Evolutionary conservation across 148 eudicot species (phyloP).

Genomic region (Selenicereus undatus): DNA sequence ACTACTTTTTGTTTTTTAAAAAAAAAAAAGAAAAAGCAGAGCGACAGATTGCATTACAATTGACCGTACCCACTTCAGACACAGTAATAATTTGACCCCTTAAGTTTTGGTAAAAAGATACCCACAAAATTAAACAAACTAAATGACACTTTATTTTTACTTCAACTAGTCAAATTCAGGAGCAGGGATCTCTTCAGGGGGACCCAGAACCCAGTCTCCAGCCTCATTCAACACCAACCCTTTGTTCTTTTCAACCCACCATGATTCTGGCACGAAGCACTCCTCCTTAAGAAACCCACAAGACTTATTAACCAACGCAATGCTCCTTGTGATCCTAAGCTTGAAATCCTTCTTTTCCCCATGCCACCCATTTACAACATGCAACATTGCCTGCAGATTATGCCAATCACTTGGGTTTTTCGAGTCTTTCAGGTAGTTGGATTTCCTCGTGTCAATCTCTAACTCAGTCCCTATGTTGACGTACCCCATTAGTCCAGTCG

Average conservation of each 20-base stretch:
- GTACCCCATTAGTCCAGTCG: slow-evolving; percentile 52
- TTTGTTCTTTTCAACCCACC: slow-evolving; percentile 94
- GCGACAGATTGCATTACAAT: too few species aligned
- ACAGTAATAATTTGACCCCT: too few species aligned
- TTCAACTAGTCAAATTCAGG: slow-evolving; percentile 31
- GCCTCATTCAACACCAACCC: slow-evolving; percentile 59
- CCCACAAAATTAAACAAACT: background rate
- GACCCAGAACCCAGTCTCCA: slow-evolving; percentile 65
- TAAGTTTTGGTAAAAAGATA: too few species aligned
- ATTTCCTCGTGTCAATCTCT: slow-evolving; percentile 60
- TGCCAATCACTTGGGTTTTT: slow-evolving; percentile 79
- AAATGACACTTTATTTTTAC: too few species aligned
- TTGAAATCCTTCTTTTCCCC: slow-evolving; percentile 52
- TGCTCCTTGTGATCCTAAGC: slow-evolving; percentile 50
- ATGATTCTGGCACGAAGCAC: slow-evolving; percentile 66
- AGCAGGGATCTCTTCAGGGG: slow-evolving; percentile 34
- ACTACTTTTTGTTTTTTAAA: too few species aligned
- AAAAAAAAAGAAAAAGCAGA: too few species aligned
- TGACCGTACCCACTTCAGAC: too few species aligned
- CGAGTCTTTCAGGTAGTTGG: slow-evolving; percentile 57
- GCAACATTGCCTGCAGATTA: slow-evolving; percentile 67
- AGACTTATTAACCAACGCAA: slow-evolving; percentile 82
- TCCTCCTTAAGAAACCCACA: slow-evolving; percentile 71
- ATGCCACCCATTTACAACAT: slow-evolving; percentile 77
- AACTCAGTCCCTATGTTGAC: slow-evolving; percentile 54